Evolutionary conservation across 2,329 filamentous ascomycete species (phyloP).

Genomic region (Curvularia spicifera): DNA sequence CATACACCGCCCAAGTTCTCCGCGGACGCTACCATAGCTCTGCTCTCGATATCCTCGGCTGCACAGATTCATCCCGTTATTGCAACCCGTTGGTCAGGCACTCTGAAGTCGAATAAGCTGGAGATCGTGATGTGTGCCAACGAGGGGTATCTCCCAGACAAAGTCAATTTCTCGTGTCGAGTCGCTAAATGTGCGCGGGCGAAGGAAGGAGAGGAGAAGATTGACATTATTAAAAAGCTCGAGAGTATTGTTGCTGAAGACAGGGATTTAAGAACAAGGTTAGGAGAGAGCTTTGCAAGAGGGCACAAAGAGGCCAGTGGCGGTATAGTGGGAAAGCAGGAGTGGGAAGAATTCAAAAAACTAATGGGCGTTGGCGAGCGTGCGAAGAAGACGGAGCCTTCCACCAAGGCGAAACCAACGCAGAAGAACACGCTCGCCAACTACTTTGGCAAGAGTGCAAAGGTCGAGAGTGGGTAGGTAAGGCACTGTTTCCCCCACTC

Average conservation of each 20-base stretch:
- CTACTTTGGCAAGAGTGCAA: slow-evolving; percentile 37
- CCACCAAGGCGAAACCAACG: slow-evolving; percentile 38
- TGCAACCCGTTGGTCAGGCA: slow-evolving; percentile 69
- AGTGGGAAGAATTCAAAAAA: slow-evolving; percentile 70
- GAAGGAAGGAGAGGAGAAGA: slow-evolving; percentile 57
- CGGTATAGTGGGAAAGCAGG: slow-evolving; percentile 64
- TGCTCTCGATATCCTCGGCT: slow-evolving; percentile 65
- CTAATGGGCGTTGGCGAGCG: slow-evolving; percentile 66
- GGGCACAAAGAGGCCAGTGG: slow-evolving; percentile 73
- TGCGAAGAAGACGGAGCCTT: slow-evolving; percentile 46
- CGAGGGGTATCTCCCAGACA: slow-evolving; percentile 66
- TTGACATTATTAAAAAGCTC: slow-evolving; percentile 68
- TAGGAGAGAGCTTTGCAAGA: slow-evolving; percentile 69
- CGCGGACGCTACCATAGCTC: slow-evolving; percentile 65
- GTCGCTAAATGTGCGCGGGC: slow-evolving; percentile 63
- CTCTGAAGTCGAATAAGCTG: slow-evolving; percentile 64
- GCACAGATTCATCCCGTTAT: slow-evolving; percentile 72
- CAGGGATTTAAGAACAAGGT: slow-evolving; percentile 52
- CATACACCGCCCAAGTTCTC: slow-evolving; percentile 70
- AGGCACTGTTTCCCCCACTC: neutral
- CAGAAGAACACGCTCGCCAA: slow-evolving; percentile 46
- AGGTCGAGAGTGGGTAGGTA: slow-evolving; percentile 5
- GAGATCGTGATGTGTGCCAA: slow-evolving; percentile 72
- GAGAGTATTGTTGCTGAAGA: slow-evolving; percentile 56
- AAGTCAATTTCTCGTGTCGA: slow-evolving; percentile 72